phyloP scores from a whole-genome alignment of 1,284 basidiomycete species.

The Retiboletus flavoniger region DNA sequence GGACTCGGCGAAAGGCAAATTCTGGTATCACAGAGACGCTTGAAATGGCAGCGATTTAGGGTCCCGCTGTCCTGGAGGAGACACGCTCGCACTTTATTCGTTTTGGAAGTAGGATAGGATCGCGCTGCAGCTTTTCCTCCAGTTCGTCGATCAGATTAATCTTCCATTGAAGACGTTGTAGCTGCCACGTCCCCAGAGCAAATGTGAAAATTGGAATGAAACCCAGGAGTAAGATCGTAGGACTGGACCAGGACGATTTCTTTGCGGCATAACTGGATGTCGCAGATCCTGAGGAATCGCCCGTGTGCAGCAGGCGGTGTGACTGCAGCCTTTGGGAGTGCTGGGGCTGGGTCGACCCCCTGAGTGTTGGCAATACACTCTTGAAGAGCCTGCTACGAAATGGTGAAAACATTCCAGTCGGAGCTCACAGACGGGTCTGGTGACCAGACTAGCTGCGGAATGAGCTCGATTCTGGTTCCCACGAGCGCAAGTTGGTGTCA shows the following conservation, averaged over 20 bases:
- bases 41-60: constrained; percentile 20
- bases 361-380: constrained; percentile 4
- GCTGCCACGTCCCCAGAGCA: constrained; percentile 92
- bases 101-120: constrained; percentile 78
- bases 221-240: constrained; percentile 78
- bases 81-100: constrained; percentile 77
- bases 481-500: constrained; percentile 14
- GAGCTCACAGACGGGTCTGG: too few relatives aligned
- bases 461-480: constrained; percentile 16
- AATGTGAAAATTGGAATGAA: constrained; percentile 90
- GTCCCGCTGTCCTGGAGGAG: constrained; percentile 6
- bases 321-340: constrained; percentile 1
- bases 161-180: constrained; percentile 93
- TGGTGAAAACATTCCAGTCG: constrained; percentile 18
- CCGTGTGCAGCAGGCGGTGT: constrained; percentile 19
- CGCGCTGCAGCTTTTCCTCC: constrained; percentile 83
- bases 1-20: constrained; percentile 83
- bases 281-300: constrained; percentile 8
- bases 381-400: constrained; percentile 12
- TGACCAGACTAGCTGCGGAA: too few relatives aligned
- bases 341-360: constrained; percentile 7
- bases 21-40: constrained; percentile 77
- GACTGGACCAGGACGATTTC: constrained; percentile 59
- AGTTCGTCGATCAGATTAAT: constrained; percentile 91
- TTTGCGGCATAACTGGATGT: constrained; percentile 49